Conservation (phyloP, 2,329 filamentous ascomycete species). For the Ophiostoma piceae region DNA sequence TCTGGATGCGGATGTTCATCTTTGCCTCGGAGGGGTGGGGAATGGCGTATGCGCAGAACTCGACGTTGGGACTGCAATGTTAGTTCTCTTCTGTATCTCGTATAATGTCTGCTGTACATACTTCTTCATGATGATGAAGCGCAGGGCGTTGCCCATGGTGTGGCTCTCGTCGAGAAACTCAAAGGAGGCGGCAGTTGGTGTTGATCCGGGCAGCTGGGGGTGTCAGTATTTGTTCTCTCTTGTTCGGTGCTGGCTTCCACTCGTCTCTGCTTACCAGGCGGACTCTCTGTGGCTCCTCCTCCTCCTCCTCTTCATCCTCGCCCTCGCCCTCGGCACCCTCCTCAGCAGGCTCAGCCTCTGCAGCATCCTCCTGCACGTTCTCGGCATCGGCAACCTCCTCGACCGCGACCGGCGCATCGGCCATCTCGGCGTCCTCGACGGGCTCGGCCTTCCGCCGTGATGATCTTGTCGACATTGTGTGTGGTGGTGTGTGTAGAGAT, state of each 20-base stretch:
- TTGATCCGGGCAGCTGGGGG: conserved; percentile 72
- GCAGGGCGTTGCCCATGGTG: conserved; percentile 86
- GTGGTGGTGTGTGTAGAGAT: background rate
- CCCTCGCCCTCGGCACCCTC: conserved; percentile 28
- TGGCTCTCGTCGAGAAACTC: conserved; percentile 93
- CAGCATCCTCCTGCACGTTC: conserved; percentile 28
- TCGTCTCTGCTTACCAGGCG: conserved; percentile 48
- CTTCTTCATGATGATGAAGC: conserved; percentile 99
- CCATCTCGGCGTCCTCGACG: conserved; percentile 38
- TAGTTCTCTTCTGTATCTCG: background rate
- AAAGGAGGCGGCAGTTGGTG: conserved; percentile 85
- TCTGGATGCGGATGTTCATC: conserved; percentile 97
- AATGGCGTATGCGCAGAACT: conserved; percentile 97
- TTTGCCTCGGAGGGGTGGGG: conserved; percentile 92
- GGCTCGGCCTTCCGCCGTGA: conserved; percentile 26
- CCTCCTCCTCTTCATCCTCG: conserved; percentile 43
- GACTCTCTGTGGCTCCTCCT: conserved; percentile 52
- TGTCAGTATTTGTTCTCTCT: background rate
- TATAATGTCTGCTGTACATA: conserved; percentile 40
- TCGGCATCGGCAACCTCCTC: conserved; percentile 21
- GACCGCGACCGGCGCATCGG: conserved; percentile 36
- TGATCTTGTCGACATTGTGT: conserved; percentile 25
- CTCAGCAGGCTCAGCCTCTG: background rate
- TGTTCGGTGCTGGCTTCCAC: background rate
- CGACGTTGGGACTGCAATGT: conserved; percentile 73